Percentiles rank a stretch among this genome's conserved stretches.
These are phyloP conservation scores for Claviceps sp. DNA, from an alignment of 2,329 filamentous ascomycete genomes.

Conservation along the genomic window DNA sequence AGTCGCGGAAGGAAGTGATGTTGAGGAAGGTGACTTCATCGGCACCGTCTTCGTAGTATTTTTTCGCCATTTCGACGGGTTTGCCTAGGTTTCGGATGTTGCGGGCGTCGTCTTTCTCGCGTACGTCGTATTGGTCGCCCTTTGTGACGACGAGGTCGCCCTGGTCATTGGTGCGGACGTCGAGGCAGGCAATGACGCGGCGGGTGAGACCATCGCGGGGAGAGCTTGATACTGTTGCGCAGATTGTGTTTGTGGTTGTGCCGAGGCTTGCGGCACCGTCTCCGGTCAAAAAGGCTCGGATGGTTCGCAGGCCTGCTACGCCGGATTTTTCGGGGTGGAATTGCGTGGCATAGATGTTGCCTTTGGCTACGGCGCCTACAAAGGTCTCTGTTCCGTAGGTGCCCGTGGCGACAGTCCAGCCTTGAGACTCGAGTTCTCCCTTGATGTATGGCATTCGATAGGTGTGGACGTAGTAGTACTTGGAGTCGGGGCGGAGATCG, in stretches of 20 bases:
- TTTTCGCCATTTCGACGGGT: slow-evolving; percentile 84
- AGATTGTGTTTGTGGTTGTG: not conserved
- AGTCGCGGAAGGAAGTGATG: slow-evolving; percentile 96
- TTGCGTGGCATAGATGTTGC: slow-evolving; percentile 81
- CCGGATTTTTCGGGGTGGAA: slow-evolving; percentile 98
- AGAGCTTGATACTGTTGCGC: slow-evolving; percentile 8
- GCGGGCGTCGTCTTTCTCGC: slow-evolving; percentile 60
- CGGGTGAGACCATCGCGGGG: slow-evolving; percentile 64
- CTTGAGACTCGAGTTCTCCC: slow-evolving; percentile 62
- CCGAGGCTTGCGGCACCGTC: slow-evolving; percentile 40
- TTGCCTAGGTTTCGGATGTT: slow-evolving; percentile 86
- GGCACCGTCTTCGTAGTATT: slow-evolving; percentile 91
- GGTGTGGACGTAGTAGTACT: slow-evolving; percentile 98
- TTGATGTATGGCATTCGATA: slow-evolving; percentile 69
- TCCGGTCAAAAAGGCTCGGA: slow-evolving; percentile 79
- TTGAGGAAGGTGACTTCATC: slow-evolving; percentile 97
- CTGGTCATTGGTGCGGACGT: slow-evolving; percentile 86
- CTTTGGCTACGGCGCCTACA: slow-evolving; percentile 75
- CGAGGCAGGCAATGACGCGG: slow-evolving; percentile 87
- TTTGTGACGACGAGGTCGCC: slow-evolving; percentile 97
- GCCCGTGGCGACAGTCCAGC: slow-evolving; percentile 87
- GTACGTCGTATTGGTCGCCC: slow-evolving; percentile 96
- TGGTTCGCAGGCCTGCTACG: slow-evolving; percentile 67
- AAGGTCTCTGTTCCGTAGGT: slow-evolving; percentile 83
- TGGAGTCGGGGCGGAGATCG: slow-evolving; percentile 65